phyloP scores from a whole-genome alignment of 176 grass and related monocot species.

The Ampelocalamus luodianensis region DNA sequence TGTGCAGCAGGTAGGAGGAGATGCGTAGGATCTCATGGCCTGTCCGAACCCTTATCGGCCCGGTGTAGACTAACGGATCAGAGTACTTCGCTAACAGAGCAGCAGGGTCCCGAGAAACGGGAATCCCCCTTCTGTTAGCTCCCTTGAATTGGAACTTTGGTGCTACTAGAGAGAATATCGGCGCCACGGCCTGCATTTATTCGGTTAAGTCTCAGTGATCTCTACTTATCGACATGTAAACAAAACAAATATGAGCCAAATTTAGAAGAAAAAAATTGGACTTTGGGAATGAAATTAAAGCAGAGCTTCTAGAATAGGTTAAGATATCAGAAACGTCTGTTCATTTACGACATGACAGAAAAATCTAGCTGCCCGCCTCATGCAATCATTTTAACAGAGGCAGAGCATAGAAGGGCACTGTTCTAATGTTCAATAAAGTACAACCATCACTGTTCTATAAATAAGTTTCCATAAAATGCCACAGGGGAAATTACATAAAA shows the following conservation, averaged over 20 bases:
- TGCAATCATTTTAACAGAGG: not conserved
- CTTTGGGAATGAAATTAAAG: not conserved
- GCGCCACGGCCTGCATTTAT: constrained; percentile 81
- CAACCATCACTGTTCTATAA: not conserved
- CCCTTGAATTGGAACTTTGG: constrained; percentile 97
- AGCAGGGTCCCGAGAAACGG: constrained; percentile 80
- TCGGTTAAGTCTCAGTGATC: not conserved
- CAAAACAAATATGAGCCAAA: not conserved
- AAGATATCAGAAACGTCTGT: not conserved
- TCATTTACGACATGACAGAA: not conserved
- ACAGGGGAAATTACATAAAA: not conserved
- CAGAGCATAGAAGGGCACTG: not conserved
- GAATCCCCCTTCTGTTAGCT: constrained; percentile 91
- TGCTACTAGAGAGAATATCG: constrained; percentile 79
- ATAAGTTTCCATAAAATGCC: not conserved
- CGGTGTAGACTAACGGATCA: constrained; percentile 85
- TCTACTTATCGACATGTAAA: not conserved
- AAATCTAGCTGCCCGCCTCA: not conserved
- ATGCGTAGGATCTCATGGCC: constrained; percentile 91
- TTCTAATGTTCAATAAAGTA: not conserved
- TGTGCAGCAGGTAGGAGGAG: constrained; percentile 74
- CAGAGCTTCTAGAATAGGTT: not conserved
- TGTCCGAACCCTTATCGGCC: constrained; percentile 85
- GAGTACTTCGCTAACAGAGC: constrained; percentile 92
- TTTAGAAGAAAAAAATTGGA: not conserved